phyloP scores from a whole-genome alignment of 2,329 filamentous ascomycete species.

The Botrytis galanthina region DNA sequence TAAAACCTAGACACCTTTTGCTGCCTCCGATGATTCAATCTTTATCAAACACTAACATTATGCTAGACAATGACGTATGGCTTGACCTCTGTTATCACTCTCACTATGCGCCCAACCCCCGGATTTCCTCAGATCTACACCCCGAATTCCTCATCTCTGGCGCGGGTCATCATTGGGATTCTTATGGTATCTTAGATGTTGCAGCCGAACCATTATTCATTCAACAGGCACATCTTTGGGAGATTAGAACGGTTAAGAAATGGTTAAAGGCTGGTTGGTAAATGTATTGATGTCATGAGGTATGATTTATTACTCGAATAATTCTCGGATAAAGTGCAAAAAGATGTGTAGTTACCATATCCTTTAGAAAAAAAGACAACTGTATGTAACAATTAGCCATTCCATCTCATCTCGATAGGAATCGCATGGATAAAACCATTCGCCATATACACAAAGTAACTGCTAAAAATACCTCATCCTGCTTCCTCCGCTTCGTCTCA shows the following conservation, averaged over 20 bases:
- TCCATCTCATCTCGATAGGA: neutral
- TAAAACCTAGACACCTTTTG: neutral
- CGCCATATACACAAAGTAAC: neutral
- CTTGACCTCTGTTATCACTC: constrained; percentile 52
- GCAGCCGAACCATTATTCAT: constrained; percentile 51
- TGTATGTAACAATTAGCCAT: neutral
- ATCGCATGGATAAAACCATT: neutral
- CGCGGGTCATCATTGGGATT: constrained; percentile 51
- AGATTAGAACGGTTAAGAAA: constrained; percentile 47
- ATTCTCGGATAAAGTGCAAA: neutral
- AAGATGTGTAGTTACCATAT: neutral
- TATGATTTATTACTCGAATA: neutral
- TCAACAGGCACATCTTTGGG: constrained; percentile 49
- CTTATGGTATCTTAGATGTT: constrained; percentile 37
- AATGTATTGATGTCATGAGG: neutral
- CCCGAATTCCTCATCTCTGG: constrained; percentile 51
- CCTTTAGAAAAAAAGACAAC: neutral
- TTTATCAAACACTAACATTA: constrained; percentile 10
- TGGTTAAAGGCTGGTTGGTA: constrained; percentile 37
- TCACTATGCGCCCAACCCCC: constrained; percentile 41
- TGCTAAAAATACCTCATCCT: neutral
- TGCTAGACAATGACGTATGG: constrained; percentile 47
- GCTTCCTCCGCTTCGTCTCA: neutral
- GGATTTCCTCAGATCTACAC: constrained; percentile 44
- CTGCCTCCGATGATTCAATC: neutral